Conservation (phyloP, 345 rosid species). For the Eucalyptus victrix region DNA sequence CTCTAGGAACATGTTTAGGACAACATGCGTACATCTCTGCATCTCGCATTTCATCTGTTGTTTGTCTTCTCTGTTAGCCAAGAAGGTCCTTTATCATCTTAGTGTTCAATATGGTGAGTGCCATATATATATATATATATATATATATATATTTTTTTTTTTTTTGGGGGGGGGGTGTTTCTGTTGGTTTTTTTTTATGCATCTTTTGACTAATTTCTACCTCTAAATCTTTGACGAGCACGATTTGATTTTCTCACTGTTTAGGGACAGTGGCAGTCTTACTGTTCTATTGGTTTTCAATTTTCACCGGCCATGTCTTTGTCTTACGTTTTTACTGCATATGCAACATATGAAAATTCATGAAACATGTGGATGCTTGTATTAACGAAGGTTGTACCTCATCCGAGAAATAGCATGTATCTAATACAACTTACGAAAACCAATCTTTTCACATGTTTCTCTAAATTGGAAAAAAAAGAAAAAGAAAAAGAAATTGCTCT, state of each 20-base stretch:
- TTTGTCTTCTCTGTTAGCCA: background rate
- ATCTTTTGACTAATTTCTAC: background rate
- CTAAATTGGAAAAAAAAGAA: too few species aligned
- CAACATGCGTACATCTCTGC: background rate
- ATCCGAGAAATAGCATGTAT: background rate
- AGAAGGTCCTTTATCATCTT: background rate
- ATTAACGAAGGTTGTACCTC: background rate
- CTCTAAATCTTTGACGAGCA: background rate
- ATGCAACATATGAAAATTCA: background rate
- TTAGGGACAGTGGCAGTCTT: background rate
- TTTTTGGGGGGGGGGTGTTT: background rate
- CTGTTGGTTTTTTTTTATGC: background rate
- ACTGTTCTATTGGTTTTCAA: background rate
- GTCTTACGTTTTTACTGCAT: background rate
- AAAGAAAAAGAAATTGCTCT: too few species aligned
- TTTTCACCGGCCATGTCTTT: background rate
- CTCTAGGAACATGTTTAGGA: background rate
- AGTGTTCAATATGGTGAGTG: background rate
- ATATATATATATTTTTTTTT: too few species aligned
- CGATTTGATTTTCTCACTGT: background rate
- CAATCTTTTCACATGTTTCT: background rate
- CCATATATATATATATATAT: too few species aligned
- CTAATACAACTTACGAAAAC: background rate
- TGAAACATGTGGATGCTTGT: background rate
- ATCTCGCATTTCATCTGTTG: background rate